phyloP scores from a whole-genome alignment of 805 yeast species.

The Metschnikowia kunwiensis region DNA sequence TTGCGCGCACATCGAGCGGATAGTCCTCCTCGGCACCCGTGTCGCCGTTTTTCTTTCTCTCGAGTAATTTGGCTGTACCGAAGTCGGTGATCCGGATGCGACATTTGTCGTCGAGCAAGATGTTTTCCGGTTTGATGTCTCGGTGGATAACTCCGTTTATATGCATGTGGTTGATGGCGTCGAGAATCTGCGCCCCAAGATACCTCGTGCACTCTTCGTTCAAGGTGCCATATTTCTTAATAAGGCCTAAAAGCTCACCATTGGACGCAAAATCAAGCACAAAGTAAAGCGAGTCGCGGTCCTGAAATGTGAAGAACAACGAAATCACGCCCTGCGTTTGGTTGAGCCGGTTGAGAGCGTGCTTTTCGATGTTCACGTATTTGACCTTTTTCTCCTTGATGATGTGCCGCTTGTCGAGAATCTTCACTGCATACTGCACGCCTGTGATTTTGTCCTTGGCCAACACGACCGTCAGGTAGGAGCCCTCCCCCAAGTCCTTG shows the following conservation, averaged over 20 bases:
- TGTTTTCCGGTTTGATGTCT: constrained; percentile 83
- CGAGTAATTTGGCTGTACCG: constrained; percentile 77
- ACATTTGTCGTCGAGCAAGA: constrained; percentile 57
- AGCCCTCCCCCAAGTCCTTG: constrained; percentile 42
- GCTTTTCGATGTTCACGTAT: constrained; percentile 79
- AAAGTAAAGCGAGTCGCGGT: constrained; percentile 66
- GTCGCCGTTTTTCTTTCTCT: constrained; percentile 40
- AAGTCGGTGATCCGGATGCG: constrained; percentile 75
- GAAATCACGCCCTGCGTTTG: constrained; percentile 61
- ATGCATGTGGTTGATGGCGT: constrained; percentile 71
- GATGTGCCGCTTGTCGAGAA: constrained; percentile 71
- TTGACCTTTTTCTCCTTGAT: constrained; percentile 81
- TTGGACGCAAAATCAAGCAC: constrained; percentile 76
- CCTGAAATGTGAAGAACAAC: constrained; percentile 76
- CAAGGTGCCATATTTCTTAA: constrained; percentile 67
- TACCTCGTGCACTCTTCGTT: constrained; percentile 67
- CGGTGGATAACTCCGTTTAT: constrained; percentile 73
- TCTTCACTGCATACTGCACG: constrained; percentile 69
- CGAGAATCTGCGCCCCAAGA: constrained; percentile 70
- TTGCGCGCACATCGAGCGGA: constrained; percentile 67
- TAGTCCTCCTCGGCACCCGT: constrained; percentile 43
- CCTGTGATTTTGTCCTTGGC: constrained; percentile 51
- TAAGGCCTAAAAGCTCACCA: constrained; percentile 68
- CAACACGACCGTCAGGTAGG: constrained; percentile 44
- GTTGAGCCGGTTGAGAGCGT: constrained; percentile 68